A percentile compares a stretch with the other conserved stretches of the same genome.
Conservation (phyloP, 179 eudicot genomes). For the Actinidia arguta region DNA sequence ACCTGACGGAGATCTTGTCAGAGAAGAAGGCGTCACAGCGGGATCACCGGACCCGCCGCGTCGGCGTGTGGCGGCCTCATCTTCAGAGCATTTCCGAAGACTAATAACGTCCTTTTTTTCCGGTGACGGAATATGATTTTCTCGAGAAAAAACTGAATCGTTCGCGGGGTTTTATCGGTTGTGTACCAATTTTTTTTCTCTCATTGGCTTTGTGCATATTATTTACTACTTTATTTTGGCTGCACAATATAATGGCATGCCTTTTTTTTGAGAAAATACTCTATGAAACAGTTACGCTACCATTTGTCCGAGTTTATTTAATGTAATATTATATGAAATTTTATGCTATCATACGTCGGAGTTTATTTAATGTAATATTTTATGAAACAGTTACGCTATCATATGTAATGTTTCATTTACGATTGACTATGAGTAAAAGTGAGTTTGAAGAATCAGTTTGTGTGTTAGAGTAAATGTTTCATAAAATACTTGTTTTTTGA, state of each 20-base stretch:
- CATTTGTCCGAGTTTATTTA: too few relatives aligned
- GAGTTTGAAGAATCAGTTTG: too few relatives aligned
- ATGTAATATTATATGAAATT: too few relatives aligned
- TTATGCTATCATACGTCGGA: too few relatives aligned
- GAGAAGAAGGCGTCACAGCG: slow-evolving; percentile 27
- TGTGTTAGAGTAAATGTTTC: too few relatives aligned
- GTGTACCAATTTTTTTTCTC: background rate
- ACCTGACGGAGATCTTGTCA: background rate
- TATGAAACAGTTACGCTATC: background rate
- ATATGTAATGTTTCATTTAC: too few relatives aligned
- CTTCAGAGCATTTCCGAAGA: slow-evolving; percentile 56
- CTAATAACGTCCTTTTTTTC: background rate
- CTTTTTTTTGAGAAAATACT: background rate
- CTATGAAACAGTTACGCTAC: background rate
- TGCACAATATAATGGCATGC: background rate
- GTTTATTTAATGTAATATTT: background rate
- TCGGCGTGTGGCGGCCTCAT: slow-evolving; percentile 50
- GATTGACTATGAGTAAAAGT: too few relatives aligned
- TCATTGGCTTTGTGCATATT: background rate
- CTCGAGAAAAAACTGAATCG: background rate
- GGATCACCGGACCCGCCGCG: slow-evolving; percentile 29
- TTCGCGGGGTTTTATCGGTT: background rate
- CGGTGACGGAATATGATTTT: slow-evolving; percentile 5
- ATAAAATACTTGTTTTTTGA: too few relatives aligned
- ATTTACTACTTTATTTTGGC: background rate